Conservation (phyloP, 257 asterid species). For the Phtheirospermum japonicum region DNA sequence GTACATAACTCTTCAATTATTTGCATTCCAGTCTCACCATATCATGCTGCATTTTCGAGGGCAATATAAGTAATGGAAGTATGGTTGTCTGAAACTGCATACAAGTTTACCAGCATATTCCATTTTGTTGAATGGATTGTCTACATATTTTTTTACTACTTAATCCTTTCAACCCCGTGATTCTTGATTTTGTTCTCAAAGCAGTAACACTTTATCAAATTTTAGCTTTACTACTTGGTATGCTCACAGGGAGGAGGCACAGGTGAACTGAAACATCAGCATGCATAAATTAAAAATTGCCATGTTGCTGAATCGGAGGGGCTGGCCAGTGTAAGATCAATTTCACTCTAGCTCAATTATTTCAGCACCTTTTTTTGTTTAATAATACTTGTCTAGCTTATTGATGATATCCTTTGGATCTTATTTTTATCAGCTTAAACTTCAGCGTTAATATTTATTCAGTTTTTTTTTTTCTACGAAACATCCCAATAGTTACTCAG, state of each 20-base stretch:
- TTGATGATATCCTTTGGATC: neutral
- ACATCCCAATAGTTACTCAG: no score
- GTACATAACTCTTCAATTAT: constrained; percentile 4
- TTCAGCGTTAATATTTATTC: neutral
- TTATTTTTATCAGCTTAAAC: neutral
- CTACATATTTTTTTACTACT: neutral
- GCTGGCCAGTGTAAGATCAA: constrained; percentile 28
- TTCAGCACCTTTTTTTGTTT: constrained; percentile 9
- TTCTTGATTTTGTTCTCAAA: constrained; percentile 10
- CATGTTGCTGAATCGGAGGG: constrained; percentile 1
- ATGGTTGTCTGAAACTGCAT: constrained; percentile 11
- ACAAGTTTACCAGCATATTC: constrained; percentile 8
- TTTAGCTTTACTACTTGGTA: constrained; percentile 17
- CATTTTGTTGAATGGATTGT: constrained; percentile 13
- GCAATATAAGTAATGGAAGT: neutral
- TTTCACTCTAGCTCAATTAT: constrained; percentile 15
- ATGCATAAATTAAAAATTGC: constrained; percentile 17
- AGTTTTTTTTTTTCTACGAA: neutral
- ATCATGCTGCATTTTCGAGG: constrained; percentile 6
- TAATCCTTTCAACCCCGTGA: neutral
- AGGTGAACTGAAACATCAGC: constrained; percentile 30
- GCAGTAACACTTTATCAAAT: constrained; percentile 16
- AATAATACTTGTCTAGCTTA: neutral
- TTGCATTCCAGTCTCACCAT: neutral
- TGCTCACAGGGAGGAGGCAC: constrained; percentile 33